phyloP scores from a whole-genome alignment of 805 yeast species.

The Cyberlindnera mrakii region DNA sequence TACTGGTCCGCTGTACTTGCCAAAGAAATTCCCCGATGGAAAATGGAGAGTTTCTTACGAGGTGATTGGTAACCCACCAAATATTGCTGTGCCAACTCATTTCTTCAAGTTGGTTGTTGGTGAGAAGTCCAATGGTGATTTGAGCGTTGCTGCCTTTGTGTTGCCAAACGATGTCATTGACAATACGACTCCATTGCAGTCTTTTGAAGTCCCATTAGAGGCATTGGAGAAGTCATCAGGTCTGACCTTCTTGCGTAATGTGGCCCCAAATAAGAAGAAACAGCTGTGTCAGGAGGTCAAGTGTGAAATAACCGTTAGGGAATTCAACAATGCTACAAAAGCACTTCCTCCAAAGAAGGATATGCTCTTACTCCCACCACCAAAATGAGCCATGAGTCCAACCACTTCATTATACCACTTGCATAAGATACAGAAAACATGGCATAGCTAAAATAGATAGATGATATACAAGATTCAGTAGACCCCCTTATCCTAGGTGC shows the following conservation, averaged over 20 bases:
- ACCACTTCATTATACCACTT: no score
- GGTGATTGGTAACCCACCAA: conserved; percentile 95
- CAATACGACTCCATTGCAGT: conserved; percentile 62
- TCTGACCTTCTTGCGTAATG: conserved; percentile 65
- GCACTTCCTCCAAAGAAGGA: conserved; percentile 12
- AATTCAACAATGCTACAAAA: conserved; percentile 44
- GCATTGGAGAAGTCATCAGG: conserved; percentile 88
- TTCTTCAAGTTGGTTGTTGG: conserved; percentile 89
- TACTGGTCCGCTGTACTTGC: conserved; percentile 91
- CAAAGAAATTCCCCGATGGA: conserved; percentile 69
- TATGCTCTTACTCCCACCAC: conserved; percentile 8
- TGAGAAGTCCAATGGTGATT: conserved; percentile 44
- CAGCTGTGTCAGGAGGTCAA: conserved; percentile 74
- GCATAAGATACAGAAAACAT: not conserved
- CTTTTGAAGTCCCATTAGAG: conserved; percentile 83
- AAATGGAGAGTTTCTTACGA: conserved; percentile 83
- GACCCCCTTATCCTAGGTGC: not conserved
- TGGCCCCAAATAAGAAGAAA: conserved; percentile 50
- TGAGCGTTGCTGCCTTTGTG: conserved; percentile 89
- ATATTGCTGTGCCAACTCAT: conserved; percentile 95
- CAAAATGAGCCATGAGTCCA: conserved; percentile 3
- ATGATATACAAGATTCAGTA: no score
- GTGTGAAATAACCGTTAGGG: conserved; percentile 79
- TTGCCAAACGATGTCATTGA: conserved; percentile 80
- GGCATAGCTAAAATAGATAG: not conserved